phyloP scores from a whole-genome alignment of 2,329 filamentous ascomycete genomes.

The Thelonectria rubi region DNA sequence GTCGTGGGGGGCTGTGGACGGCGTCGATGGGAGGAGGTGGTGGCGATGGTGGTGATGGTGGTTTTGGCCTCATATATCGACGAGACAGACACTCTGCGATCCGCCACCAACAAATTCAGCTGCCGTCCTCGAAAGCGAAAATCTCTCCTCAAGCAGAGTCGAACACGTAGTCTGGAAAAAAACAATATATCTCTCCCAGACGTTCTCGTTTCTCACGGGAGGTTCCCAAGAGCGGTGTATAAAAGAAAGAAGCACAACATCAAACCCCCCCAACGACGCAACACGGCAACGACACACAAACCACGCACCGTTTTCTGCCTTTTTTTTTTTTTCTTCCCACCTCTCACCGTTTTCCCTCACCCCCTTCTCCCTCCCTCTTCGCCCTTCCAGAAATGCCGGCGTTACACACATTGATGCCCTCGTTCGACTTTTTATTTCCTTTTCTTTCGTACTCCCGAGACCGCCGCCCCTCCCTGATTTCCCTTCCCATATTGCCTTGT shows the following conservation, averaged over 20 bases:
- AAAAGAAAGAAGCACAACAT: neutral
- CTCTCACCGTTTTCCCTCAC: neutral
- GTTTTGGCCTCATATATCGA: slow-evolving; percentile 2
- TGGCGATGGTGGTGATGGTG: neutral
- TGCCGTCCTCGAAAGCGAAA: neutral
- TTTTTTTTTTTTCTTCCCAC: too few species aligned
- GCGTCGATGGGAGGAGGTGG: neutral
- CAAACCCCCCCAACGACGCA: too few species aligned
- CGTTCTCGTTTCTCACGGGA: neutral
- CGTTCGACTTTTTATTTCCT: neutral
- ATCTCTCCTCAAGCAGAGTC: neutral
- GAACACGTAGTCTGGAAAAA: neutral
- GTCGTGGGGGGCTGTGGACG: neutral
- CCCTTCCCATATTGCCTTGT: too few species aligned
- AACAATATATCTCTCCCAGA: neutral
- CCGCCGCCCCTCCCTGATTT: too few species aligned
- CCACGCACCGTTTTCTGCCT: neutral
- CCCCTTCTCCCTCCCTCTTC: too few species aligned
- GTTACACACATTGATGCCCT: slow-evolving; percentile 14
- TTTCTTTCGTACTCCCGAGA: slow-evolving; percentile 10
- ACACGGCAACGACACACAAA: neutral
- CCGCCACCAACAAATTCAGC: neutral
- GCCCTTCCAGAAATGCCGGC: slow-evolving; percentile 12
- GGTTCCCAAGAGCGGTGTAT: slow-evolving; percentile 12
- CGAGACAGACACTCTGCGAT: slow-evolving; percentile 7